These are phyloP conservation scores for Melanogaster broomeanus DNA, from an alignment of 768 basidiomycete species.

Conservation along the genomic window DNA sequence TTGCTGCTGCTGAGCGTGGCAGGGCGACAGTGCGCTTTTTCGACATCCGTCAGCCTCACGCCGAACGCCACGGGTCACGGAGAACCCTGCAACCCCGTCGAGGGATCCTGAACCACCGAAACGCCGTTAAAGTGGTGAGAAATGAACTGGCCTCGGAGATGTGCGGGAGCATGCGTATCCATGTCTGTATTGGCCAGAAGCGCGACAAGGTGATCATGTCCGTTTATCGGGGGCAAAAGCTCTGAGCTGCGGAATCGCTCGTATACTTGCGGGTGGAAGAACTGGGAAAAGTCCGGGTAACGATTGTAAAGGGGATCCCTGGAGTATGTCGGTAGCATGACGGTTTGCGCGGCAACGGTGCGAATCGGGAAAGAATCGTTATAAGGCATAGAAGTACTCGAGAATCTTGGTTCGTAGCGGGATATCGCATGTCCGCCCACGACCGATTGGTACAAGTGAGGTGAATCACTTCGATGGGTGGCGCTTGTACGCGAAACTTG, in stretches of 20 bases:
- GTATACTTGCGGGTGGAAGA: constrained; percentile 22
- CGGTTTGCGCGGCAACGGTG: not conserved
- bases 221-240: not conserved
- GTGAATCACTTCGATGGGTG: not conserved
- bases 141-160: not conserved
- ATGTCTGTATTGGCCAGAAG: not conserved
- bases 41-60: constrained; percentile 18
- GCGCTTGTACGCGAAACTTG: not conserved
- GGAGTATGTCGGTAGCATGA: constrained; percentile 20
- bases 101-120: not conserved
- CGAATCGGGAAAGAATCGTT: not conserved
- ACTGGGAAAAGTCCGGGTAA: constrained; percentile 35
- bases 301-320: constrained; percentile 33
- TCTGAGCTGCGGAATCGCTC: constrained; percentile 7
- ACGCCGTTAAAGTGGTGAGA: not conserved
- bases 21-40: not conserved
- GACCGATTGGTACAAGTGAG: not conserved
- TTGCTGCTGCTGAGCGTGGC: too few relatives aligned
- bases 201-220: not conserved
- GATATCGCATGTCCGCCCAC: not conserved
- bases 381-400: not conserved
- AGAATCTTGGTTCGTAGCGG: constrained; percentile 1
- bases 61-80: constrained; percentile 23
- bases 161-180: not conserved
- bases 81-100: not conserved